A percentile compares a stretch with the other conserved stretches of the same genome.
phyloP scores from a whole-genome alignment of 2,329 filamentous ascomycete genomes.

The Hypoxylon sp. region DNA sequence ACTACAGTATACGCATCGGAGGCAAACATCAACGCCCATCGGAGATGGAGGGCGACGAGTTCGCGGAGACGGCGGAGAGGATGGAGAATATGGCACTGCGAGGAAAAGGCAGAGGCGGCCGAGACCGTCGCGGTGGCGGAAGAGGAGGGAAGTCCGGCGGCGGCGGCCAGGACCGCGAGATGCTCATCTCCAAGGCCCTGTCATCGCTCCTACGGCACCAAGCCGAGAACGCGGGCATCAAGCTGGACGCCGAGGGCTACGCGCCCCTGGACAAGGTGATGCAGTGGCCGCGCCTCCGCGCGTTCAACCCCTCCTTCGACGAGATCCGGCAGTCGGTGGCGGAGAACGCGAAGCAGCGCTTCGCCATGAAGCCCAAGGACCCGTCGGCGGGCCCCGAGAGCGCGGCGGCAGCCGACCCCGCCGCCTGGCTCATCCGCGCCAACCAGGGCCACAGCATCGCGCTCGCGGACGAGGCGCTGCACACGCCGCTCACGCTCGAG shows the following conservation, averaged over 20 bases:
- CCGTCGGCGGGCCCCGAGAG: slow-evolving; percentile 44
- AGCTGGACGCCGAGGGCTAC: slow-evolving; percentile 70
- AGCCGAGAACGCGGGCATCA: slow-evolving; percentile 67
- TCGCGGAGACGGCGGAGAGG: slow-evolving; percentile 27
- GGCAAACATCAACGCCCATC: not conserved
- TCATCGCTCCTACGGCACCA: slow-evolving; percentile 68
- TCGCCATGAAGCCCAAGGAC: slow-evolving; percentile 75
- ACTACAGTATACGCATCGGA: not conserved
- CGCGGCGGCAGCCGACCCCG: slow-evolving; percentile 60
- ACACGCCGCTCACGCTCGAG: slow-evolving; percentile 74
- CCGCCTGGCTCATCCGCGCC: slow-evolving; percentile 88
- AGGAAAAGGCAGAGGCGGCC: slow-evolving; percentile 43
- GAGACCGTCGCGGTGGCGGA: slow-evolving; percentile 47
- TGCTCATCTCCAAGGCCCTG: slow-evolving; percentile 66
- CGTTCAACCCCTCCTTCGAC: slow-evolving; percentile 77
- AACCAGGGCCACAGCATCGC: slow-evolving; percentile 94
- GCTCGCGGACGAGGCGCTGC: slow-evolving; percentile 75
- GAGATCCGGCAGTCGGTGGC: slow-evolving; percentile 79
- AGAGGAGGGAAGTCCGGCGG: slow-evolving; percentile 50
- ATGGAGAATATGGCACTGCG: slow-evolving; percentile 27
- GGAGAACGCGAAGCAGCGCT: slow-evolving; percentile 91
- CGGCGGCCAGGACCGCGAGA: slow-evolving; percentile 56
- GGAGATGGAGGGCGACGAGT: slow-evolving; percentile 24
- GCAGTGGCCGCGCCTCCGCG: slow-evolving; percentile 70
- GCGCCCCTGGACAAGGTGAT: slow-evolving; percentile 70